Conservation (phyloP, 164 flowering plant species). For the Annona squamosa region DNA sequence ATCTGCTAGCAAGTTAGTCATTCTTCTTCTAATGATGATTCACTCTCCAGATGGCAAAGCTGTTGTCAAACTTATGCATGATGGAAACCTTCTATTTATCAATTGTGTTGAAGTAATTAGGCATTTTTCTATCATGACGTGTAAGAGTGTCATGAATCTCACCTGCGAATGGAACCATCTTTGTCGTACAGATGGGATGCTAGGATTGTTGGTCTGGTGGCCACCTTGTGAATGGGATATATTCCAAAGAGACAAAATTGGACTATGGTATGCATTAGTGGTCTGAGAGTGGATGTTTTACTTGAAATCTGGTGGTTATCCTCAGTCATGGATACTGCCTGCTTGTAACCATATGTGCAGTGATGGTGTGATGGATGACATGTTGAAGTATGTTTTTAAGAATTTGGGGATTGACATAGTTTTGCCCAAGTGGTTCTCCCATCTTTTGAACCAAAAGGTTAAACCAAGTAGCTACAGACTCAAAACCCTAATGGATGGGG, state of each 20-base stretch:
- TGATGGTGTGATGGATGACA: not conserved
- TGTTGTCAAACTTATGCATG: not conserved
- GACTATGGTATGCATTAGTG: not conserved
- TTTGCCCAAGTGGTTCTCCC: not conserved
- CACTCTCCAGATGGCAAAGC: not conserved
- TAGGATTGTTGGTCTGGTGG: not conserved
- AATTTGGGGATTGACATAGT: not conserved
- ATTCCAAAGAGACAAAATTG: not conserved
- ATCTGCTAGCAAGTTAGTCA: constrained; percentile 76
- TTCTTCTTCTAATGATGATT: constrained; percentile 7
- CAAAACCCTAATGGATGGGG: not conserved
- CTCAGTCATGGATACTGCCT: not conserved
- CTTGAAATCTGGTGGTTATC: not conserved
- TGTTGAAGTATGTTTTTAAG: not conserved
- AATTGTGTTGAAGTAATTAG: not conserved
- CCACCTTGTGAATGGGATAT: not conserved
- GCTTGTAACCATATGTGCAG: not conserved
- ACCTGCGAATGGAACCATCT: not conserved
- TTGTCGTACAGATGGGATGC: not conserved
- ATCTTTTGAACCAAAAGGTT: not conserved
- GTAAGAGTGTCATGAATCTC: not conserved
- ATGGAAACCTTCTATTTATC: not conserved
- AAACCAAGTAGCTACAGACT: not conserved
- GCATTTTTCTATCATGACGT: not conserved
- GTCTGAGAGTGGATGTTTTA: not conserved